Percentiles rank a stretch among this genome's conserved stretches.
These are phyloP conservation scores for Pseudonitzschia multistriata DNA, from an alignment of 108 stramenopile species.

Conservation along the genomic window DNA sequence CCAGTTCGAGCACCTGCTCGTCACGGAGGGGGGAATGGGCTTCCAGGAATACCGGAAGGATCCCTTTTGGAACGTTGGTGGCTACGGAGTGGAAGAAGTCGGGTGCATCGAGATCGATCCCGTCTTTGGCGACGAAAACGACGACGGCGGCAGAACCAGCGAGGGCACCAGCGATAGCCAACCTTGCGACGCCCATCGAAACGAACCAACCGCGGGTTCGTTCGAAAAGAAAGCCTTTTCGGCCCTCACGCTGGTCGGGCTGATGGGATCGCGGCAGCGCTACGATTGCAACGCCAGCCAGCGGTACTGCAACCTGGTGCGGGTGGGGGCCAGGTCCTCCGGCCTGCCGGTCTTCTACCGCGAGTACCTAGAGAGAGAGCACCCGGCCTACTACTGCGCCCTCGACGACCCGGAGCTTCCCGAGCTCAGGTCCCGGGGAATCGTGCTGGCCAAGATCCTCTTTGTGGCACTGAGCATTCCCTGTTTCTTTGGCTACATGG, in stretches of 20 bases:
- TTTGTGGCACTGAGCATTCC: not conserved
- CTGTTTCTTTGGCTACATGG: too few species aligned
- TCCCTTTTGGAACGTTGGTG: not conserved
- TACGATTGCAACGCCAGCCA: constrained; percentile 10
- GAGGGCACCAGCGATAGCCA: not conserved
- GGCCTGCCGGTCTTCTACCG: not conserved
- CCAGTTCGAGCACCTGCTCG: not conserved
- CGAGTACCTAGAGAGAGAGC: not conserved
- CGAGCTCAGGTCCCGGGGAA: not conserved
- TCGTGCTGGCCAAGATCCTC: not conserved
- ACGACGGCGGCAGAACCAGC: not conserved
- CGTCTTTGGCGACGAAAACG: not conserved
- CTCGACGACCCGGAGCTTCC: too few species aligned
- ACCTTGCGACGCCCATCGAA: too few species aligned
- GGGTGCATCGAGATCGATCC: not conserved
- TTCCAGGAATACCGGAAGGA: not conserved
- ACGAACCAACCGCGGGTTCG: not conserved
- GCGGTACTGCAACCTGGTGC: not conserved
- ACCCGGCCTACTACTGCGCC: not conserved
- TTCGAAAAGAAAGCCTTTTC: not conserved
- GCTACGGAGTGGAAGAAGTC: not conserved
- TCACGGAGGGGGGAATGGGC: constrained; percentile 5
- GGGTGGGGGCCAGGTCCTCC: not conserved
- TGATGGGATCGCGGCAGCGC: not conserved
- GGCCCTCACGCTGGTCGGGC: constrained; percentile 1